phyloP scores from a whole-genome alignment of 257 asterid genomes.

The Scutellaria baicalensis region DNA sequence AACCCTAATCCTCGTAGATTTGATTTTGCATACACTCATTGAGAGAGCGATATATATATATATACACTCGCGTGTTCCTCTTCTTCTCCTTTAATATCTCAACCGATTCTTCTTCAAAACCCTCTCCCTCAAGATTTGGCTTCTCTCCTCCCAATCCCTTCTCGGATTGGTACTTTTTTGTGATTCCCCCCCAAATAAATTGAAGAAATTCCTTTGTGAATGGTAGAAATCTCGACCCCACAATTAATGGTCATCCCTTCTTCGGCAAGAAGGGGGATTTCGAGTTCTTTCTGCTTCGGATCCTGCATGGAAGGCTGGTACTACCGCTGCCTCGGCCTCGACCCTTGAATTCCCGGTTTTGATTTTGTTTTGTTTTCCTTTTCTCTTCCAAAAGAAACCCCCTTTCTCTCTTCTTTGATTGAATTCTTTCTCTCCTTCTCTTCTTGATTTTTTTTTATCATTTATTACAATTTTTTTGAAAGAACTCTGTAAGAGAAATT shows the following conservation, averaged over 20 bases:
- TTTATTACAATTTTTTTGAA: background rate
- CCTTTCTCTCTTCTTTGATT: background rate
- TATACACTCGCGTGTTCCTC: constrained; percentile 16
- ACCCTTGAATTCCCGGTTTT: constrained; percentile 47
- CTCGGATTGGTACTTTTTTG: background rate
- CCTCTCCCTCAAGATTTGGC: background rate
- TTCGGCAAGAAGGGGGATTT: constrained; percentile 64
- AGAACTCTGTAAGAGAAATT: background rate
- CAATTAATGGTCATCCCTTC: constrained; percentile 75
- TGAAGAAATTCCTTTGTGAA: constrained; percentile 37
- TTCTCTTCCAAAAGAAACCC: background rate
- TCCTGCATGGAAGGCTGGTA: constrained; percentile 97
- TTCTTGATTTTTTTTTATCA: background rate
- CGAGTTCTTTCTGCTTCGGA: constrained; percentile 54
- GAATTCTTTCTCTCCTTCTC: constrained; percentile 1
- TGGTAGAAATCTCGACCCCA: constrained; percentile 58
- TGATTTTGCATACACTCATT: background rate
- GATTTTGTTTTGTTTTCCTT: background rate
- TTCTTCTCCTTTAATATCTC: background rate
- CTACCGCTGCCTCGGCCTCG: constrained; percentile 88
- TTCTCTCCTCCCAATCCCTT: background rate
- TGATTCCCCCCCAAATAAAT: background rate
- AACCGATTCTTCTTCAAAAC: constrained; percentile 5
- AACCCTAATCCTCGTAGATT: constrained; percentile 12
- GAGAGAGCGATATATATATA: background rate